A percentile compares a stretch with the other conserved stretches of the same genome.
Conservation (phyloP, 768 basidiomycete species). For the Rhodotorula toruloides region DNA sequence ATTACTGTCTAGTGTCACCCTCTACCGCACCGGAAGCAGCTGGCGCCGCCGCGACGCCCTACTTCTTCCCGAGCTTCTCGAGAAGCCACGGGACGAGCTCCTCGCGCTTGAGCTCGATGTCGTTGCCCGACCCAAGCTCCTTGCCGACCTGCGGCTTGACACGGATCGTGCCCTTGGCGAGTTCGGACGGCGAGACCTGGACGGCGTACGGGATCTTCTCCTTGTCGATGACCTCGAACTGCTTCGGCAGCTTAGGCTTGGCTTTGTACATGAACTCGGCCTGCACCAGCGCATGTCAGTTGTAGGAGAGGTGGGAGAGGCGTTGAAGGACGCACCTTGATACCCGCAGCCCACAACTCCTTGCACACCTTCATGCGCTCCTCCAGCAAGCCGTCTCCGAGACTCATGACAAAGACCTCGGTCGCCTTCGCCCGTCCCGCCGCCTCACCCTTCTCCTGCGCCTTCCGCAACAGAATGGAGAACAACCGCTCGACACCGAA, state of each 20-base stretch:
- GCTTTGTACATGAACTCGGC: slow-evolving; percentile 86
- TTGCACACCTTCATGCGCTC: slow-evolving; percentile 76
- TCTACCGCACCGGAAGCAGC: no score
- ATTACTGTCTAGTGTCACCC: no score
- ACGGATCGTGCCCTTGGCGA: slow-evolving; percentile 73
- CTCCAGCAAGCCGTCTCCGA: slow-evolving; percentile 79
- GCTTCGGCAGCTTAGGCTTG: slow-evolving; percentile 79
- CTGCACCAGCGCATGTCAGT: slow-evolving; percentile 47
- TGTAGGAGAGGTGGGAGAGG: not conserved
- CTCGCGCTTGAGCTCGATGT: slow-evolving; percentile 37
- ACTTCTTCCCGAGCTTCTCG: slow-evolving; percentile 26
- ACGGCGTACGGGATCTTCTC: slow-evolving; percentile 91
- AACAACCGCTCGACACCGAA: slow-evolving; percentile 93
- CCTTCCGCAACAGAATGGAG: slow-evolving; percentile 80
- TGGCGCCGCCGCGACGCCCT: no score
- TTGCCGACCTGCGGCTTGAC: slow-evolving; percentile 70
- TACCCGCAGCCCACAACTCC: slow-evolving; percentile 75
- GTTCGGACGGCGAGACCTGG: slow-evolving; percentile 81
- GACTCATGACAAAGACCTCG: slow-evolving; percentile 86
- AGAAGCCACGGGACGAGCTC: slow-evolving; percentile 30
- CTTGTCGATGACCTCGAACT: slow-evolving; percentile 83
- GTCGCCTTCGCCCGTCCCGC: slow-evolving; percentile 64
- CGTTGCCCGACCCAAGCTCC: slow-evolving; percentile 56
- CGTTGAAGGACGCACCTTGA: slow-evolving; percentile 60
- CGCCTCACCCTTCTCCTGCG: slow-evolving; percentile 52